These are phyloP conservation scores for Coleophoma crateriformis DNA, from an alignment of 2,329 filamentous ascomycete genomes.

Conservation along the genomic window DNA sequence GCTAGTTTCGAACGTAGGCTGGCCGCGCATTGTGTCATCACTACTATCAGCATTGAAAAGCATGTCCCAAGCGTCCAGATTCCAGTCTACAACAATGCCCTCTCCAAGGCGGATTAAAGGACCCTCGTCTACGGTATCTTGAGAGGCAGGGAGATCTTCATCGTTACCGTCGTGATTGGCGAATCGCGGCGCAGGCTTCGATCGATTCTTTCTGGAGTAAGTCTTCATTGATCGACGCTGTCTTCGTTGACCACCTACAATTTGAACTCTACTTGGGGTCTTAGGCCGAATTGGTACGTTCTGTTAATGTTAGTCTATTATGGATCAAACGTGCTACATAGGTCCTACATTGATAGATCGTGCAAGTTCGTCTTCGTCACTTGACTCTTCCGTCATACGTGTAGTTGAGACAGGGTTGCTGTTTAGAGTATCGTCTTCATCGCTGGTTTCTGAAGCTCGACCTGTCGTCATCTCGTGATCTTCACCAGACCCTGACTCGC, in stretches of 20 bases:
- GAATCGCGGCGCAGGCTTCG: slow-evolving; percentile 12
- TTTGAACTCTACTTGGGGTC: slow-evolving; percentile 15
- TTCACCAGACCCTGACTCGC: slow-evolving; percentile 6
- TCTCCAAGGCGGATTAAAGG: slow-evolving; percentile 77
- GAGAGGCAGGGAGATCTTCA: slow-evolving; percentile 13
- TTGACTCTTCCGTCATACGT: slow-evolving; percentile 54
- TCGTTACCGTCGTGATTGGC: slow-evolving; percentile 10
- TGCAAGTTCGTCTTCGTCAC: slow-evolving; percentile 38
- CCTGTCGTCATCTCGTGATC: slow-evolving; percentile 18
- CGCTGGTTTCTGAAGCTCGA: slow-evolving; percentile 41
- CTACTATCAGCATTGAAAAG: slow-evolving; percentile 52
- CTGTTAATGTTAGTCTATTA: not conserved
- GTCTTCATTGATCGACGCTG: slow-evolving; percentile 25
- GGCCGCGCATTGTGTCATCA: slow-evolving; percentile 49
- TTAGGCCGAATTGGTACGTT: slow-evolving; percentile 24
- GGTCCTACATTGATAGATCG: slow-evolving; percentile 2
- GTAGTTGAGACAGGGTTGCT: slow-evolving; percentile 19
- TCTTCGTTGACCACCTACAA: slow-evolving; percentile 25
- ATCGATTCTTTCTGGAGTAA: slow-evolving; percentile 29
- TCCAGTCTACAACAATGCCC: slow-evolving; percentile 85
- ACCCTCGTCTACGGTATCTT: slow-evolving; percentile 35
- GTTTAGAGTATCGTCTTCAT: slow-evolving; percentile 36
- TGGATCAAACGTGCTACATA: not conserved
- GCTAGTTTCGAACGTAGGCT: slow-evolving; percentile 44
- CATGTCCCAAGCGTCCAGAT: slow-evolving; percentile 58